Conservation (phyloP, 2,329 filamentous ascomycete species). For the Apiospora sp. region DNA sequence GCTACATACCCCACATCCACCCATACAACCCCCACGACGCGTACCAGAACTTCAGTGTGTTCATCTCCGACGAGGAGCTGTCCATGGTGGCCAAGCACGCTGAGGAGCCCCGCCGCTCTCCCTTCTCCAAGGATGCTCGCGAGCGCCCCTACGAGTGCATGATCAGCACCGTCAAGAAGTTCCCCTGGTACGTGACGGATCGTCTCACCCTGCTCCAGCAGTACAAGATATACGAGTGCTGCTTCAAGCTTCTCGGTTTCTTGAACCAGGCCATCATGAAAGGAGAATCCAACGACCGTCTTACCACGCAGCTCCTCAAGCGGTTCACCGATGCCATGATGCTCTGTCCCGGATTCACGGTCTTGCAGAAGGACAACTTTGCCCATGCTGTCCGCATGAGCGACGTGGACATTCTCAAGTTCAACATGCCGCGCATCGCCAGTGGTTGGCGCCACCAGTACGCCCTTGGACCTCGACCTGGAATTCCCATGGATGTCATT, state of each 20-base stretch:
- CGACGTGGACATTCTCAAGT: slow-evolving; percentile 45
- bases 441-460: slow-evolving; percentile 61
- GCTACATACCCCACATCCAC: slow-evolving; percentile 51
- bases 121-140: slow-evolving; percentile 66
- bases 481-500: slow-evolving; percentile 58
- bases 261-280: slow-evolving; percentile 53
- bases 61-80: slow-evolving; percentile 69
- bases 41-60: slow-evolving; percentile 65
- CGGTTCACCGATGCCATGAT: slow-evolving; percentile 62
- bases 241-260: slow-evolving; percentile 55
- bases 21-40: slow-evolving; percentile 47
- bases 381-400: slow-evolving; percentile 50
- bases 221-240: slow-evolving; percentile 58
- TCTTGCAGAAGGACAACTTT: slow-evolving; percentile 68
- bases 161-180: slow-evolving; percentile 68
- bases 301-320: slow-evolving; percentile 61
- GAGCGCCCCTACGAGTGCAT: slow-evolving; percentile 72
- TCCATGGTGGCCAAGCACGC: slow-evolving; percentile 70
- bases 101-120: slow-evolving; percentile 67
- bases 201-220: slow-evolving; percentile 66
- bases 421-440: slow-evolving; percentile 57
- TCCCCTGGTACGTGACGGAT: slow-evolving; percentile 67
- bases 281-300: slow-evolving; percentile 49
- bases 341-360: slow-evolving; percentile 67
- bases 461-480: slow-evolving; percentile 58